These are phyloP conservation scores for Epichloe elymi DNA, from an alignment of 2,329 filamentous ascomycete species.

Conservation along the genomic window DNA sequence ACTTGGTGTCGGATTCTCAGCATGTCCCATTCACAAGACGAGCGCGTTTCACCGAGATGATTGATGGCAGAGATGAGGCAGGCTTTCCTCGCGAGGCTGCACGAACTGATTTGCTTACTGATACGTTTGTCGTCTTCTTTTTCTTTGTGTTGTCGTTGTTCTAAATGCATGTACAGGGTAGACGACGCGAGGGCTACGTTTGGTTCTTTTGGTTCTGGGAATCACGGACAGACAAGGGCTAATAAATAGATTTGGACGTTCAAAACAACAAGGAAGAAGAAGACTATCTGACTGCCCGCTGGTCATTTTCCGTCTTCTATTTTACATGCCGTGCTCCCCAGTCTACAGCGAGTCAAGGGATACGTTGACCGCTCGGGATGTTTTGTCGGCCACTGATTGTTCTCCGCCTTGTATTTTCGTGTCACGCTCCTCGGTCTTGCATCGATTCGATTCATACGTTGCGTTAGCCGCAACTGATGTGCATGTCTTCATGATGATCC, in stretches of 20 bases:
- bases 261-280: not conserved
- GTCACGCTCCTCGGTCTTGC: too few species aligned
- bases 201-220: not conserved
- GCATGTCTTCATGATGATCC: too few species aligned
- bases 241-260: slow-evolving; percentile 9
- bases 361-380: too few species aligned
- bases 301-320: too few species aligned
- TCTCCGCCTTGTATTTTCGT: too few species aligned
- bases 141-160: not conserved
- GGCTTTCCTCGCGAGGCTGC: slow-evolving; percentile 2
- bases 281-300: not conserved
- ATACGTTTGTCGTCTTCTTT: not conserved
- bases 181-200: slow-evolving; percentile 5
- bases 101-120: not conserved
- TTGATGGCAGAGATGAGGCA: not conserved
- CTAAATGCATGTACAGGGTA: slow-evolving; percentile 10
- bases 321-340: too few species aligned
- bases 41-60: not conserved
- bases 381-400: too few species aligned
- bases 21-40: not conserved
- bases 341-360: too few species aligned
- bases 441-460: too few species aligned
- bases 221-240: slow-evolving; percentile 3
- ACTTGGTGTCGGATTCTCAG: not conserved
- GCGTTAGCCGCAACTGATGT: too few species aligned